Percentiles rank a stretch among this genome's conserved stretches.
phyloP scores from a whole-genome alignment of 1,284 basidiomycete species.

The Vanrija humicola region DNA sequence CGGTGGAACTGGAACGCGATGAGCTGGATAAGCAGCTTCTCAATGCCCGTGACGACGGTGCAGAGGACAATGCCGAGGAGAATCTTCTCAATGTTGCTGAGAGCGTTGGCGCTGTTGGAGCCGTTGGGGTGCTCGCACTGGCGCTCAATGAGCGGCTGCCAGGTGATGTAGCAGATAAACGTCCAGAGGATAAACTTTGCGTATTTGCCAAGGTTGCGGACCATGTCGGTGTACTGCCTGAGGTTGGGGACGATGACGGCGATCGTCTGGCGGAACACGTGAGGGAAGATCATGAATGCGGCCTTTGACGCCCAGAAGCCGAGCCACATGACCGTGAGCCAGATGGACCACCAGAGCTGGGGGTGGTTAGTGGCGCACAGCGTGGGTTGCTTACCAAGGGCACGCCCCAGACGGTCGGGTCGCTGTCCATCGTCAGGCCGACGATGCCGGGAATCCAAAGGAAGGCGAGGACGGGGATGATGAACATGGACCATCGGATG shows the following conservation, averaged over 20 bases:
- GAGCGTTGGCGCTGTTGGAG: constrained; percentile 8
- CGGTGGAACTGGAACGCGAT: constrained; percentile 77
- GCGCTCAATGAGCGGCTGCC: constrained; percentile 60
- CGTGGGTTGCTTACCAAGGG: constrained; percentile 46
- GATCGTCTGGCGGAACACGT: constrained; percentile 60
- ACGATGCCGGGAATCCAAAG: constrained; percentile 72
- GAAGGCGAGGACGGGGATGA: constrained; percentile 65
- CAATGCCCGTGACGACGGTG: constrained; percentile 66
- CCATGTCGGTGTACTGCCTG: constrained; percentile 72
- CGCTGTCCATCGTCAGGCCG: constrained; percentile 58
- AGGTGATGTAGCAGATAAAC: constrained; percentile 63
- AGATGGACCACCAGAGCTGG: constrained; percentile 78
- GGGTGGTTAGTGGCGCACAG: not conserved
- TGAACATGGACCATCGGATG: constrained; percentile 74
- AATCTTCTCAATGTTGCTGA: constrained; percentile 22
- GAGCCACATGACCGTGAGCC: constrained; percentile 73
- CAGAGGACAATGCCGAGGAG: constrained; percentile 74
- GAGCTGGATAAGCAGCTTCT: constrained; percentile 84
- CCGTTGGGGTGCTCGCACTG: constrained; percentile 14
- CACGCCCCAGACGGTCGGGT: constrained; percentile 53
- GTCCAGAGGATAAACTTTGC: constrained; percentile 69
- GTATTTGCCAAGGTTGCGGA: constrained; percentile 60
- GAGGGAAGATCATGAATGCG: constrained; percentile 60
- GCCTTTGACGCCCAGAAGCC: constrained; percentile 82
- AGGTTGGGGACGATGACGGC: constrained; percentile 67